These are phyloP conservation scores for Picochlorum costavermella DNA, from an alignment of 139 green algal genomes.

Conservation along the genomic window DNA sequence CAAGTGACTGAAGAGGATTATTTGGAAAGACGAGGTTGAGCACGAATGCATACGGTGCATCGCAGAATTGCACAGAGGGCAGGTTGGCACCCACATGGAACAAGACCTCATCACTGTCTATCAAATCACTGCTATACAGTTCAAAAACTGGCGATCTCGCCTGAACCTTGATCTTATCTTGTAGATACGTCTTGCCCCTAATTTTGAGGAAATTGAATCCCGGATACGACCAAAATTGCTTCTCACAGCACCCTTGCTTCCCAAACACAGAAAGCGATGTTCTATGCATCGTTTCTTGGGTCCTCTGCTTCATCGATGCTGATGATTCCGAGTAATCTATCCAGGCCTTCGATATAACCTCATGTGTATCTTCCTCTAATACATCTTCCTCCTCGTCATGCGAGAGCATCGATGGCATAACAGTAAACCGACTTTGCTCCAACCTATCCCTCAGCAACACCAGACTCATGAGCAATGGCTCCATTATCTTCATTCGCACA, in stretches of 20 bases:
- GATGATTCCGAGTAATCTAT: neutral
- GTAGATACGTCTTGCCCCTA: conserved; percentile 52
- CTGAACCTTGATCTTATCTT: conserved; percentile 25
- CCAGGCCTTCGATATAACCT: neutral
- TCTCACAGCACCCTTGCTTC: neutral
- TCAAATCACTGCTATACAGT: conserved; percentile 32
- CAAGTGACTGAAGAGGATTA: conserved; percentile 16
- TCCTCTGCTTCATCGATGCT: neutral
- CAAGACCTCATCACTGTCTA: conserved; percentile 28
- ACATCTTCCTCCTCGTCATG: neutral
- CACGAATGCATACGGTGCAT: conserved; percentile 26
- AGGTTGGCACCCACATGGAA: conserved; percentile 35
- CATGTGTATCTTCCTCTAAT: neutral
- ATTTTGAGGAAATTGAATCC: conserved; percentile 22
- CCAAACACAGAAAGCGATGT: conserved; percentile 1
- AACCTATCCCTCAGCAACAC: conserved; percentile 28
- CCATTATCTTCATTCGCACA: conserved; percentile 9
- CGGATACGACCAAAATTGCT: conserved; percentile 1
- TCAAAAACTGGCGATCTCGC: conserved; percentile 20
- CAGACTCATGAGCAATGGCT: conserved; percentile 30
- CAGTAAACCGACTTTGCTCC: conserved; percentile 33
- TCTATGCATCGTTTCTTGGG: neutral
- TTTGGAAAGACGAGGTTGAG: conserved; percentile 26
- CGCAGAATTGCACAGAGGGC: conserved; percentile 26
- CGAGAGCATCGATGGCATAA: conserved; percentile 19